Percentiles rank a stretch among this genome's conserved stretches.
Conservation (phyloP, 2,329 filamentous ascomycete species). For the Lomentospora prolificans region DNA sequence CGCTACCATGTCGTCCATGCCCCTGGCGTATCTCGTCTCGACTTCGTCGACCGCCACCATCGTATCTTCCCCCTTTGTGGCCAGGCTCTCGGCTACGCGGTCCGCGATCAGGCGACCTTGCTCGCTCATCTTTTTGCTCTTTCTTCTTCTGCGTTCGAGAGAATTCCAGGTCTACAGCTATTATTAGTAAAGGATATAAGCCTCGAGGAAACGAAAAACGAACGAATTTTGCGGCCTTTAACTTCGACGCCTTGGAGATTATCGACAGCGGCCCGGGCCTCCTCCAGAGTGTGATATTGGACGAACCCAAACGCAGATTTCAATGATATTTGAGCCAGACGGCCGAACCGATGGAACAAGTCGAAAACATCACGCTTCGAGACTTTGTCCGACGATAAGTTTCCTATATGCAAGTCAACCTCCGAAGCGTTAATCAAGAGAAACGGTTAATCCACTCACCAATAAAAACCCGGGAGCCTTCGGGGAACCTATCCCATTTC, state of each 20-base stretch:
- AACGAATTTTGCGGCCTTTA: conserved; percentile 87
- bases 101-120: conserved; percentile 49
- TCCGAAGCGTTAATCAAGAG: conserved; percentile 11
- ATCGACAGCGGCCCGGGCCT: conserved; percentile 67
- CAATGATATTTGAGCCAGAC: conserved; percentile 86
- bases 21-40: conserved; percentile 49
- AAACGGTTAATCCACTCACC: conserved; percentile 40
- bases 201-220: conserved; percentile 31
- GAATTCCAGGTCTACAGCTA: conserved; percentile 65
- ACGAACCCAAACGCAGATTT: conserved; percentile 97
- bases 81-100: conserved; percentile 24
- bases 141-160: conserved; percentile 74
- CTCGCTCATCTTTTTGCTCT: conserved; percentile 45
- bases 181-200: conserved; percentile 1
- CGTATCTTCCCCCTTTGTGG: conserved; percentile 19
- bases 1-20: conserved; percentile 51
- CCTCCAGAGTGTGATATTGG: conserved; percentile 70
- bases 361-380: conserved; percentile 83
- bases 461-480: conserved; percentile 70
- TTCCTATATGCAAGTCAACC: conserved; percentile 49
- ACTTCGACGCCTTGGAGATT: conserved; percentile 72
- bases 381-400: conserved; percentile 43
- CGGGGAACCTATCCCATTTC: conserved; percentile 72
- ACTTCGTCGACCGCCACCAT: conserved; percentile 34
- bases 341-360: conserved; percentile 76